These are phyloP conservation scores for Triangularia verruculosa DNA, from an alignment of 2,329 filamentous ascomycete species.

Conservation along the genomic window DNA sequence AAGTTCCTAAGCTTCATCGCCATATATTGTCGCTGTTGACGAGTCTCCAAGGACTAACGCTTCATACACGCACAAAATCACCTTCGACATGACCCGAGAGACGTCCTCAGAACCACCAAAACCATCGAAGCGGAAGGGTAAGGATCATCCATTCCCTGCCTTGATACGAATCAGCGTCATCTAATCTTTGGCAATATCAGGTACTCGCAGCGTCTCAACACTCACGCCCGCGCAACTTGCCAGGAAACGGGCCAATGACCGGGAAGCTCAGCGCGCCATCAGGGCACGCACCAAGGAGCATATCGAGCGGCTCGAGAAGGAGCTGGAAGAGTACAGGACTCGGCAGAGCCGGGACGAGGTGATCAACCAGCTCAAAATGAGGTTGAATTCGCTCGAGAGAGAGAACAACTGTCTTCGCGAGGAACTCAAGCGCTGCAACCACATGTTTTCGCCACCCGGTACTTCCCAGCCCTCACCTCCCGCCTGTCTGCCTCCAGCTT, in stretches of 20 bases:
- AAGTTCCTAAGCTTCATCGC: neutral
- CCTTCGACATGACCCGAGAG: slow-evolving; percentile 38
- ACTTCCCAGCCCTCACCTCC: slow-evolving; percentile 23
- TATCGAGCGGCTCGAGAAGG: slow-evolving; percentile 73
- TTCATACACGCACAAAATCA: neutral
- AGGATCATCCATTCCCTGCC: slow-evolving; percentile 7
- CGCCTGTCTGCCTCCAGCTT: neutral
- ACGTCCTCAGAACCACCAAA: slow-evolving; percentile 44
- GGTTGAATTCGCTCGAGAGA: slow-evolving; percentile 53
- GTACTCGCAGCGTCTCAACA: slow-evolving; percentile 76
- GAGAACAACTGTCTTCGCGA: slow-evolving; percentile 48
- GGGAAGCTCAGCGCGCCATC: slow-evolving; percentile 85
- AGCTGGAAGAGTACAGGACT: slow-evolving; percentile 67
- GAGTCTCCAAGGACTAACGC: neutral
- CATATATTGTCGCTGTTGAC: neutral
- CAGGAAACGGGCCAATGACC: slow-evolving; percentile 87
- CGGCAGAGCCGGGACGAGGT: slow-evolving; percentile 47
- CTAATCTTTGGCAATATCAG: slow-evolving; percentile 31
- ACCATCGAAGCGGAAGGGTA: slow-evolving; percentile 47
- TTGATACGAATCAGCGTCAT: neutral
- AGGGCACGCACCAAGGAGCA: slow-evolving; percentile 81
- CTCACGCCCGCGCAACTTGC: slow-evolving; percentile 84
- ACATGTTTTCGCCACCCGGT: slow-evolving; percentile 43
- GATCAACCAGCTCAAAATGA: slow-evolving; percentile 50
- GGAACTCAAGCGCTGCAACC: slow-evolving; percentile 40